Evolutionary conservation across 257 asterid genomes (phyloP).

Genomic region (Solanum pinnatisectum): DNA sequence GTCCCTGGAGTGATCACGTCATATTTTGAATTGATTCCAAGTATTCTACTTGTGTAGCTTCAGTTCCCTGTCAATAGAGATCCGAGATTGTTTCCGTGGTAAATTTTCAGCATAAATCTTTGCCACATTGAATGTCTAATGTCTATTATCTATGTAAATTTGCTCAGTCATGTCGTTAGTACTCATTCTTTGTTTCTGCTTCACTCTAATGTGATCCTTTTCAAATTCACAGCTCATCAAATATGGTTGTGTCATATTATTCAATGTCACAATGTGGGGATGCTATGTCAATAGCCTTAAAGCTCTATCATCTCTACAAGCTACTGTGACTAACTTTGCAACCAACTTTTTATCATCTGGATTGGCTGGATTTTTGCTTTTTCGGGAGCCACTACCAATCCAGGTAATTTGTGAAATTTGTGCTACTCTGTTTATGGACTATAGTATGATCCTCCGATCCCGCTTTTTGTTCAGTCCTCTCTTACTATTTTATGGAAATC

Average conservation of each 20-base stretch:
- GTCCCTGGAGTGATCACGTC: neutral
- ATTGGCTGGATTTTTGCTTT: slow-evolving; percentile 74
- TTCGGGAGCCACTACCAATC: slow-evolving; percentile 46
- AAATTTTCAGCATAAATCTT: neutral
- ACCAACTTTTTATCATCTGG: slow-evolving; percentile 84
- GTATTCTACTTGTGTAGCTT: neutral
- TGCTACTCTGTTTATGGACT: neutral
- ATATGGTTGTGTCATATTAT: slow-evolving; percentile 53
- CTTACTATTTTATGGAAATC: neutral
- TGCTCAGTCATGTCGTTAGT: neutral
- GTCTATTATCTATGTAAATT: neutral
- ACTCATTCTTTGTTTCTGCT: neutral
- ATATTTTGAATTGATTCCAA: neutral
- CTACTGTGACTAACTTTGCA: slow-evolving; percentile 84
- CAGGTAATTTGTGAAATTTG: slow-evolving; percentile 32
- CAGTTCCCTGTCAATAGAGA: neutral
- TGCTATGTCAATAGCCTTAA: slow-evolving; percentile 84
- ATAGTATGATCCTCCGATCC: neutral
- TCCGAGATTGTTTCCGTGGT: neutral
- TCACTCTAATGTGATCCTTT: neutral
- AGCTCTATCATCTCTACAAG: slow-evolving; percentile 84
- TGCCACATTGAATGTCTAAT: neutral
- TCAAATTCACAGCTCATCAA: slow-evolving; percentile 35
- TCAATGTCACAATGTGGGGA: slow-evolving; percentile 90
- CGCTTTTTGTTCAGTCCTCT: too few relatives aligned